Conservation (phyloP, 805 yeast genomes). For the Wickerhamiella sergipiensis region DNA sequence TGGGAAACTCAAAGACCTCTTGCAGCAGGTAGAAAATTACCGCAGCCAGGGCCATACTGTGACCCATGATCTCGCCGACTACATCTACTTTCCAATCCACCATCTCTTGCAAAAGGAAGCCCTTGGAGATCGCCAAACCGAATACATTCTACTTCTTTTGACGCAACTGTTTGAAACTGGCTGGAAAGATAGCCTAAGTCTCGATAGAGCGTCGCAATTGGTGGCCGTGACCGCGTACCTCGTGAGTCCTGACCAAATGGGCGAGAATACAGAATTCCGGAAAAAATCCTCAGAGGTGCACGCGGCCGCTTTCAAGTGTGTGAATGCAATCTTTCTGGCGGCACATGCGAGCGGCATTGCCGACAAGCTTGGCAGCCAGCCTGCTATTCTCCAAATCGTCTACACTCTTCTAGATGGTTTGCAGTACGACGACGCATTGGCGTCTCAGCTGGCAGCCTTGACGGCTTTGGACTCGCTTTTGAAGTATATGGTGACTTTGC, state of each 20-base stretch:
- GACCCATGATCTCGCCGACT: slow-evolving; percentile 34
- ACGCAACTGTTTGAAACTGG: slow-evolving; percentile 26
- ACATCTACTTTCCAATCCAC: slow-evolving; percentile 47
- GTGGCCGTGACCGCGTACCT: slow-evolving; percentile 17
- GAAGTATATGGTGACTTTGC: not conserved
- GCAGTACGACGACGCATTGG: slow-evolving; percentile 11
- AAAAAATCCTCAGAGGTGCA: slow-evolving; percentile 13
- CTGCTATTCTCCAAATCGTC: slow-evolving; percentile 17
- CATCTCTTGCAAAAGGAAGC: slow-evolving; percentile 35
- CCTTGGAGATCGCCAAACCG: slow-evolving; percentile 35
- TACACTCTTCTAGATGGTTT: slow-evolving; percentile 9
- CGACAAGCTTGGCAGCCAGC: slow-evolving; percentile 9
- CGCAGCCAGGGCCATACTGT: not conserved
- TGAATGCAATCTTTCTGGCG: slow-evolving; percentile 14
- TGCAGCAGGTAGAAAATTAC: not conserved
- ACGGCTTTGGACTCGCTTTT: slow-evolving; percentile 9
- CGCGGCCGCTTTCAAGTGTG: slow-evolving; percentile 19
- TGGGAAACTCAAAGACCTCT: slow-evolving; percentile 1
- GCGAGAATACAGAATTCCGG: slow-evolving; percentile 9
- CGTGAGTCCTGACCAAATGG: slow-evolving; percentile 13
- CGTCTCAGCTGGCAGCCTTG: slow-evolving; percentile 15
- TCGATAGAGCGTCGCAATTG: slow-evolving; percentile 17
- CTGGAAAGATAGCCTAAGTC: slow-evolving; percentile 10
- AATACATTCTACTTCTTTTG: slow-evolving; percentile 33
- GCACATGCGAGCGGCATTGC: slow-evolving; percentile 6